Evolutionary conservation across 2,329 filamentous ascomycete genomes (phyloP), one percentile per base, ranked within the genome.

Genomic region (Daldinia eschscholtzii): DNA sequence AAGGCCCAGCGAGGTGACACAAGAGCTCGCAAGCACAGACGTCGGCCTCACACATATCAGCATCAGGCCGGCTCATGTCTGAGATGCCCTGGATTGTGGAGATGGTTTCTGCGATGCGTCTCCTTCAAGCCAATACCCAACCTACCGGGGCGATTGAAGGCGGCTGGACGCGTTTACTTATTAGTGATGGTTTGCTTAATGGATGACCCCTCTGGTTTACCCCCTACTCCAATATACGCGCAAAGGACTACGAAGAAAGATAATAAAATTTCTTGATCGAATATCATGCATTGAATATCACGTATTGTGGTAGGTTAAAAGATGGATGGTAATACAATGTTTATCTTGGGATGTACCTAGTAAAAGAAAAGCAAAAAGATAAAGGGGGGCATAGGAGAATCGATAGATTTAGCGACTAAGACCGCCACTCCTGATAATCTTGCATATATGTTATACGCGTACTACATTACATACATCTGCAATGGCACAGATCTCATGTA

Each of bases 1-100:
- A 65, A 57, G 20, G 10, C 35, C 35, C 50, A 41, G 41, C 57
- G 44, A 64, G 13, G 61, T 65, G 60, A 71, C 66, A 71, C 69
- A 71, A 26, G 26, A 18, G 4, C 15, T 46, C 60, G 46, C 63
- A 64, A 53, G 57, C 30, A 20, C 56, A 63, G 33, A 44, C 44
- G 44, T 18, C 18, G 50, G 20, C 57, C 44, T 26, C 20, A 57
- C 30, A 18, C 50, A 58, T 52, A 65, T 50, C 33, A 13, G 7
- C 39, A 3, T 23, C 13, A 41, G 62, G 57, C 35, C 26, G 33
- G 28, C 52, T 35, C 9, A 26, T 23, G 39, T 48, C 39, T 57
- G 12, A 18, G 48, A 61, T 52, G 9, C 33, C 42, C 26, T 52
- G 26, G 46, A 30, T 50, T 33, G 46, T 33, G 46, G 26, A 4